phyloP scores from a whole-genome alignment of 2,329 filamentous ascomycete species.

The Pezicula carpinea region DNA sequence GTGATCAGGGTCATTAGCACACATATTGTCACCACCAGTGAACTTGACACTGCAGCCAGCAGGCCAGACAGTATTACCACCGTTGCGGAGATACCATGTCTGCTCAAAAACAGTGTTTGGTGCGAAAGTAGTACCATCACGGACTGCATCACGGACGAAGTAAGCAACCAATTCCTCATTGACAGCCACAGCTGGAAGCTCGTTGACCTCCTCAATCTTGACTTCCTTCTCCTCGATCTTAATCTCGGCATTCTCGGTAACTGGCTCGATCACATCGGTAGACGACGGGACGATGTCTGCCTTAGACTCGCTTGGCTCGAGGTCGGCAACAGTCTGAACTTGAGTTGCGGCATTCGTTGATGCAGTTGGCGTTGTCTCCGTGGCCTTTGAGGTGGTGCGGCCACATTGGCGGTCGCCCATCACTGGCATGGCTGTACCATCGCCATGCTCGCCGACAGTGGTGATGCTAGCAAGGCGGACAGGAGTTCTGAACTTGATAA shows the following conservation, averaged over 20 bases:
- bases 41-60: slow-evolving; percentile 86
- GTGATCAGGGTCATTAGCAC: slow-evolving; percentile 75
- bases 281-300: slow-evolving; percentile 25
- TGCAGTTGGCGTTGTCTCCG: slow-evolving; percentile 42
- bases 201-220: slow-evolving; percentile 6
- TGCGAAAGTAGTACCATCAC: slow-evolving; percentile 69
- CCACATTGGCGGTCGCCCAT: slow-evolving; percentile 61
- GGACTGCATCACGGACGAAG: slow-evolving; percentile 74
- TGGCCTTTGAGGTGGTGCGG: slow-evolving; percentile 42
- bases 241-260: slow-evolving; percentile 31
- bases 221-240: slow-evolving; percentile 29
- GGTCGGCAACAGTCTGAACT: slow-evolving; percentile 70
- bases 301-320: slow-evolving; percentile 56
- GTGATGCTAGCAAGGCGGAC: slow-evolving; percentile 84
- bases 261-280: slow-evolving; percentile 17
- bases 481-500: slow-evolving; percentile 95
- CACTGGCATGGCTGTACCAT: slow-evolving; percentile 57
- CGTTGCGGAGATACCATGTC: slow-evolving; percentile 87
- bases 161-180: slow-evolving; percentile 49
- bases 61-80: slow-evolving; percentile 76
- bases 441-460: slow-evolving; percentile 72
- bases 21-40: slow-evolving; percentile 94
- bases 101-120: slow-evolving; percentile 77
- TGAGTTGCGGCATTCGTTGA: slow-evolving; percentile 50
- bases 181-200: slow-evolving; percentile 21